Base-by-base conservation (phyloP, 177 flowering plant species). In the Tripterygium wilfordii region DNA sequence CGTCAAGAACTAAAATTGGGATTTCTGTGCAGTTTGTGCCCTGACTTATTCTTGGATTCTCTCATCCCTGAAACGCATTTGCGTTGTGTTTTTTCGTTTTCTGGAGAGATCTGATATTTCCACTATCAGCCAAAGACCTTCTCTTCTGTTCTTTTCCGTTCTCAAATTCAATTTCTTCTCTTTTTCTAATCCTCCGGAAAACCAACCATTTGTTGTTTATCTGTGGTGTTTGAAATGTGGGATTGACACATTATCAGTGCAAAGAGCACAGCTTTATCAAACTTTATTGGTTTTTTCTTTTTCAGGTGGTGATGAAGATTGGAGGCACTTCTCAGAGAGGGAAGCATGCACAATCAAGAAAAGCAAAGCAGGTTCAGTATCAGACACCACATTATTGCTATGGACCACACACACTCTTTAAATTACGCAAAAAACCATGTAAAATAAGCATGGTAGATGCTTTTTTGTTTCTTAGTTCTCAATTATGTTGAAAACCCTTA, bases 271-370 rank as follows among this genome's bases (percentile, higher is more conserved):
- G 72, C 83, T 78, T 77, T 78, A 69, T 47, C 42, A 54, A n/a
- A 51, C 76, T 75, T 76, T 69, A 54, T 67, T 42, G 32, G 15
- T n/a, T n/a, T 29, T 51, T 60, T 68, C 60, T 58, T 79, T 82
- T 78, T 70, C 83, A 91, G 96, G 85, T 71, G 85, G 65, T 68
- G 88, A 77, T 79, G 88, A 76, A 71, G 83, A 80, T 59, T 78
- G 87, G 85, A 75, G n/a, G n/a, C 82, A 69, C 60, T 78, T 63
- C 67, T 67, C 69, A 38, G 84, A 71, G 74, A 74, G 76, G 62
- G 83, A 74, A 53, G 72, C 79, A 56, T 78, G 75, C 87, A 77
- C 86, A 36, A 57, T 83, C 73, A 91, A 76, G 83, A 88, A 88
- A 83, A 88, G 90, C 74, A 92, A 58, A 76, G 74, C 96, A 82